Conservation (phyloP, 176 grass and related monocot species). For the Alloteropsis semialata region DNA sequence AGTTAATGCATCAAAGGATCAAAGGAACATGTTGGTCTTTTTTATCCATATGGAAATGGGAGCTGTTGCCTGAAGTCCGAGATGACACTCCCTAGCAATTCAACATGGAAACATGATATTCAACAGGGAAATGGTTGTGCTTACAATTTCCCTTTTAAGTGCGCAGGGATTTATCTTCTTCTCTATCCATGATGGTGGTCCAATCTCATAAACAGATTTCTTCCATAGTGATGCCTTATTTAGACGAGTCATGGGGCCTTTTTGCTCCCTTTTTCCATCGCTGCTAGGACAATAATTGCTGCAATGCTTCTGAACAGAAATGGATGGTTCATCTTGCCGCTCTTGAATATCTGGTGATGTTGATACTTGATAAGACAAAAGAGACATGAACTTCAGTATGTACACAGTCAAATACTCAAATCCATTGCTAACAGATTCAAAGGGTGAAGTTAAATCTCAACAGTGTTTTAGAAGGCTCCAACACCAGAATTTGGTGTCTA, state of each 20-base stretch:
- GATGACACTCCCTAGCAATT: no score
- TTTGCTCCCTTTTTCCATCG: not conserved
- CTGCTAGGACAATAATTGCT: not conserved
- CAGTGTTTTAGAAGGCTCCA: no score
- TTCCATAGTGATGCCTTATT: not conserved
- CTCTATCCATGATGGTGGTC: slow-evolving; percentile 6
- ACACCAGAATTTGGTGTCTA: no score
- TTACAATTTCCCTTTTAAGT: not conserved
- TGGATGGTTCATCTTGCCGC: not conserved
- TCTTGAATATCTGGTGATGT: not conserved
- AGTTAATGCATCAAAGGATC: no score
- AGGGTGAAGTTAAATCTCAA: no score
- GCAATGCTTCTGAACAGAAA: not conserved
- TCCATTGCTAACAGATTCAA: no score
- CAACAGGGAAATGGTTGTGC: not conserved
- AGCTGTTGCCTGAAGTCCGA: no score
- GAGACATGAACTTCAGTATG: not conserved
- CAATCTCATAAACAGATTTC: not conserved
- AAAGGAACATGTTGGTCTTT: no score
- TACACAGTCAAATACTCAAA: not conserved
- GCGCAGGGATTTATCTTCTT: slow-evolving; percentile 18
- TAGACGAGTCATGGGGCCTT: not conserved
- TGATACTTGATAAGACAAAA: not conserved
- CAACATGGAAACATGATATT: no score
- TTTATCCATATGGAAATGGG: no score